Evolutionary conservation across 495 filamentous ascomycete species (phyloP), one percentile per base, ranked within the genome.

Genomic region (Neurospora cerealis): DNA sequence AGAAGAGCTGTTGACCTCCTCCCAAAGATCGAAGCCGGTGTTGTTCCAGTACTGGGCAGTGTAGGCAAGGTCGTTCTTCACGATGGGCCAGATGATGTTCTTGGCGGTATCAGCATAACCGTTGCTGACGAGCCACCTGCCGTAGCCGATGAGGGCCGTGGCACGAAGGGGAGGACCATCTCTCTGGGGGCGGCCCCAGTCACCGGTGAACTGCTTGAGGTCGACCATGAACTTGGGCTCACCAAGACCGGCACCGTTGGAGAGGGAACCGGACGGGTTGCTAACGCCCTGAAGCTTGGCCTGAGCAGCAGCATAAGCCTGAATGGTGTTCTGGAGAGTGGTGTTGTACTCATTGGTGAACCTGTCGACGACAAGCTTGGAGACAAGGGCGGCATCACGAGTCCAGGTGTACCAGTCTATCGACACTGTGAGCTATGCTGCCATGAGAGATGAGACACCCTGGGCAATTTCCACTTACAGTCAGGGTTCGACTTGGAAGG

Each of bases 161-260:
- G 91, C 91, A 60, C 91, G 83, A 54, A 93, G 86, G 7, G 91
- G 88, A 28, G 91, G 91, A 0, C 91, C 91, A 76, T 93, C 91
- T 10, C 87, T 85, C 80, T 93, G 91, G 7, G 91, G 91, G 2
- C 91, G 88, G 46, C 90, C 91, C 91, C 91, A 93, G 6, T 78
- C 77, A 34, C 86, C 91, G 15, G 86, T 90, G 79, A 87, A 93
- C 28, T 87, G 80, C n/a, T 81, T 86, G 69, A 86, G 81, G 70
- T 92, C 86, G 69, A 89, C 85, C 62, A 87, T 80, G 79, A 87
- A 93, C 77, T 90, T 91, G 72, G 87, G 81, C 78, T 91, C 89
- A n/a, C 84, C 89, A 54, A 91, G 80, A 5, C 88, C 88, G n/a
- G 79, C 80, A 41, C 85, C 83, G 17, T 86, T 78, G 4, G 80